A percentile compares a stretch with the other conserved stretches of the same genome.
Evolutionary conservation across 345 rosid genomes (phyloP).

Genomic region (Murraya paniculata): DNA sequence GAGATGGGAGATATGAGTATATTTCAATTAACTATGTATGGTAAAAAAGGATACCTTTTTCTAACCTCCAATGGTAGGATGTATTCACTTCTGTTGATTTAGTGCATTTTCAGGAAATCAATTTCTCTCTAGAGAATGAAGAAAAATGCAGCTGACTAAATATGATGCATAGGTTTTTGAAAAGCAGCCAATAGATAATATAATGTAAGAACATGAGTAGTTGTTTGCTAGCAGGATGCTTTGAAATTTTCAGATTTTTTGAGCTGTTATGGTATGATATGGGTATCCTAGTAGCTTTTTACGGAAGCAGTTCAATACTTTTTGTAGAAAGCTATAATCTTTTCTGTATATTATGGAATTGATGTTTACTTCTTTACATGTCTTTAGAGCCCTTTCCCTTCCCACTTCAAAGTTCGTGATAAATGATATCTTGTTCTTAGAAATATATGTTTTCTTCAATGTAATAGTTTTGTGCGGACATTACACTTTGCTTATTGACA

Average conservation of each 20-base stretch:
- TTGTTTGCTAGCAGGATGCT: not conserved
- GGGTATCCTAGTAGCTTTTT: not conserved
- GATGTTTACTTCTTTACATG: not conserved
- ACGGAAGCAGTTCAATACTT: not conserved
- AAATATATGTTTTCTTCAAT: no score
- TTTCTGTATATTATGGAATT: not conserved
- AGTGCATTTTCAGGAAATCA: not conserved
- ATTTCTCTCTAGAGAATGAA: not conserved
- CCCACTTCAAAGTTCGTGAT: not conserved
- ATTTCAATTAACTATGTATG: not conserved
- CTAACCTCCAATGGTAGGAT: not conserved
- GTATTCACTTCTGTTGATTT: not conserved
- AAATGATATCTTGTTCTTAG: not conserved
- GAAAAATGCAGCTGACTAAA: not conserved
- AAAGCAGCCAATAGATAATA: not conserved
- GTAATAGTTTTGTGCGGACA: no score
- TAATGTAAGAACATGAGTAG: not conserved
- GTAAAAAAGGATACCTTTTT: not conserved
- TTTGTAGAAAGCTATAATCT: not conserved
- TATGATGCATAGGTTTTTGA: not conserved
- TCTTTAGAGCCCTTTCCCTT: not conserved
- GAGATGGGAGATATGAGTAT: not conserved
- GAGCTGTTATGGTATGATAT: not conserved
- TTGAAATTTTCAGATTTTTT: not conserved
- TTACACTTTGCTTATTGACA: not conserved